These are phyloP conservation scores for Fusarium circinatum DNA, from an alignment of 2,329 filamentous ascomycete genomes.

Conservation along the genomic window DNA sequence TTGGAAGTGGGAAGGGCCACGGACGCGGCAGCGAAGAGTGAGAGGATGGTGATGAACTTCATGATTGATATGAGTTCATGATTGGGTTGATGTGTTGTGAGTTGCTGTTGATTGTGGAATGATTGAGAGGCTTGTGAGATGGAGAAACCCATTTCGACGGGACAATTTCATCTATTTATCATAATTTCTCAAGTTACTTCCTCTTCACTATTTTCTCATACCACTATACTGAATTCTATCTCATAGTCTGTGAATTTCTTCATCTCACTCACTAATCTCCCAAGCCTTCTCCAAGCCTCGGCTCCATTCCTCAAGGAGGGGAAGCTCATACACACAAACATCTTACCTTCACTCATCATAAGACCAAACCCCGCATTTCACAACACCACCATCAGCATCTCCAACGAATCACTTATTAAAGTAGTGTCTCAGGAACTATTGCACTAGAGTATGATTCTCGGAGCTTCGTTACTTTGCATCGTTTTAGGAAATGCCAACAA, in stretches of 20 bases:
- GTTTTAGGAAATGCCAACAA: conserved; percentile 3
- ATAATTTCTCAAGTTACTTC: neutral
- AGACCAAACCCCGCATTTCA: conserved; percentile 21
- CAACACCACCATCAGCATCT: conserved; percentile 4
- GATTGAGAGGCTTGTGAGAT: neutral
- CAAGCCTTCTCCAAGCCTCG: neutral
- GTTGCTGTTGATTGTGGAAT: neutral
- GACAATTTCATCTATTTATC: conserved; percentile 1
- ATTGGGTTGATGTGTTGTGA: neutral
- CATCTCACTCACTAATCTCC: neutral
- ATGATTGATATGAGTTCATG: neutral
- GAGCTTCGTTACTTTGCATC: conserved; percentile 8
- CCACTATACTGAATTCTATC: rapidly evolving
- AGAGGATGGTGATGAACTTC: conserved; percentile 25
- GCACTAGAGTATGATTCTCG: neutral
- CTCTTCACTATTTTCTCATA: neutral
- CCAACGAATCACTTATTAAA: neutral
- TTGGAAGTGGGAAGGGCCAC: conserved; percentile 10
- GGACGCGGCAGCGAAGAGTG: conserved; percentile 19
- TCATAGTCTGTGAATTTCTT: neutral
- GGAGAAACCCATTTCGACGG: neutral
- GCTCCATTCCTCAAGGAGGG: neutral
- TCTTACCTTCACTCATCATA: neutral
- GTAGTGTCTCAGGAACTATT: neutral
- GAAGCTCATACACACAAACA: neutral